These are phyloP conservation scores for Pseudogymnoascus sp. DNA, from an alignment of 2,329 filamentous ascomycete genomes.

Conservation along the genomic window DNA sequence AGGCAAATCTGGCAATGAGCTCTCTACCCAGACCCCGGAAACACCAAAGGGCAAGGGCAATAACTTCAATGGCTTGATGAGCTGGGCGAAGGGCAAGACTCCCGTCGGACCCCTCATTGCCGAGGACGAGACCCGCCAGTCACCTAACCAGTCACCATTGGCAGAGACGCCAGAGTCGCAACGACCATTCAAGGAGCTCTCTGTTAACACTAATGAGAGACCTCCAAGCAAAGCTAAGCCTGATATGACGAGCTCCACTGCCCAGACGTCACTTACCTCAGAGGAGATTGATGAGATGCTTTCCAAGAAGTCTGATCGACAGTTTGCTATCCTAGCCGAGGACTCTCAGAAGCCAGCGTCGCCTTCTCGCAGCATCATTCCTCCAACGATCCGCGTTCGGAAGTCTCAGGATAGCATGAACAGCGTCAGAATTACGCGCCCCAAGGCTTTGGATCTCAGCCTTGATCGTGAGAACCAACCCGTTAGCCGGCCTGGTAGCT, in stretches of 20 bases:
- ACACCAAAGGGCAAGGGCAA: conserved; percentile 32
- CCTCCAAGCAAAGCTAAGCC: conserved; percentile 33
- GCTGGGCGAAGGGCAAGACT: conserved; percentile 37
- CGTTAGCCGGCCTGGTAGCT: conserved; percentile 59
- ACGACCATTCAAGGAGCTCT: conserved; percentile 53
- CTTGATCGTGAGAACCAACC: conserved; percentile 31
- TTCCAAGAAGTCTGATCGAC: conserved; percentile 39
- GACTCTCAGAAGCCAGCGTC: conserved; percentile 20
- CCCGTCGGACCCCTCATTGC: conserved; percentile 44
- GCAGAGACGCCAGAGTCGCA: conserved; percentile 48
- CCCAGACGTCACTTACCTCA: conserved; percentile 78
- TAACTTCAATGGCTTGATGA: conserved; percentile 35
- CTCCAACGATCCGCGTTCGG: conserved; percentile 36
- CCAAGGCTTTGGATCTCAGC: conserved; percentile 31
- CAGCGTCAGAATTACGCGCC: conserved; percentile 35
- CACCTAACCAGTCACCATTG: conserved; percentile 39
- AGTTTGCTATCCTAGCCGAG: conserved; percentile 22
- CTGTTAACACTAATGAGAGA: conserved; percentile 45
- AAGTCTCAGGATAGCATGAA: conserved; percentile 44
- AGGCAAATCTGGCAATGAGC: conserved; percentile 31
- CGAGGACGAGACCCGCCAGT: conserved; percentile 57
- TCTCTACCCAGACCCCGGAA: conserved; percentile 30
- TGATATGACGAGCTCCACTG: conserved; percentile 59
- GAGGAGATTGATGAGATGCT: conserved; percentile 73
- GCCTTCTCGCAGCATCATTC: conserved; percentile 27